Conservation (phyloP, 805 yeast genomes). For the Kuraishia hungarica region DNA sequence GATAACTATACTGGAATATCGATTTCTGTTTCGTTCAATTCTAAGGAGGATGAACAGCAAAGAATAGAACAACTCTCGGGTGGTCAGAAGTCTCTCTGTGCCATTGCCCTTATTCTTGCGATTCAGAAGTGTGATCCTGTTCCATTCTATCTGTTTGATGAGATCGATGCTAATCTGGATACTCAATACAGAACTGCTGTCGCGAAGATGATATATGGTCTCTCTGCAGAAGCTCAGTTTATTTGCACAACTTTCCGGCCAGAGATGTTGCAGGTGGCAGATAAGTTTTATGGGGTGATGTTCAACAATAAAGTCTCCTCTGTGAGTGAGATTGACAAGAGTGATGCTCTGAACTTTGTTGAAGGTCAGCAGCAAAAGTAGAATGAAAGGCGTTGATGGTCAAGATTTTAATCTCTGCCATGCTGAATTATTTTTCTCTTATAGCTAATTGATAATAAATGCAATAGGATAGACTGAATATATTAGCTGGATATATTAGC, state of each 20-base stretch:
- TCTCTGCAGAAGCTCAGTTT: constrained; percentile 74
- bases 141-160: constrained; percentile 93
- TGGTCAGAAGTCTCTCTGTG: constrained; percentile 96
- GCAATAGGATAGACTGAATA: neutral
- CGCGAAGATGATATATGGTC: constrained; percentile 59
- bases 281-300: constrained; percentile 80
- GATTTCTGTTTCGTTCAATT: constrained; percentile 82
- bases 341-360: constrained; percentile 76
- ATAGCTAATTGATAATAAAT: neutral
- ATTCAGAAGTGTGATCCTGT: constrained; percentile 95
- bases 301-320: constrained; percentile 76
- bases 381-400: constrained; percentile 15
- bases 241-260: constrained; percentile 95
- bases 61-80: constrained; percentile 90
- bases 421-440: neutral
- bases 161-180: constrained; percentile 93
- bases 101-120: constrained; percentile 87
- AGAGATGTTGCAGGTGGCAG: constrained; percentile 83
- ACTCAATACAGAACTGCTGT: constrained; percentile 86
- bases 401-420: neutral
- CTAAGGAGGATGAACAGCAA: constrained; percentile 77
- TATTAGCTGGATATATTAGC: neutral
- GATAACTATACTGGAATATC: constrained; percentile 75
- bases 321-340: constrained; percentile 58
- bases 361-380: constrained; percentile 45